A percentile compares a stretch with the other conserved stretches of the same genome.
Evolutionary conservation across 495 filamentous ascomycete species (phyloP).

Genomic region (Ramalina intermedia): DNA sequence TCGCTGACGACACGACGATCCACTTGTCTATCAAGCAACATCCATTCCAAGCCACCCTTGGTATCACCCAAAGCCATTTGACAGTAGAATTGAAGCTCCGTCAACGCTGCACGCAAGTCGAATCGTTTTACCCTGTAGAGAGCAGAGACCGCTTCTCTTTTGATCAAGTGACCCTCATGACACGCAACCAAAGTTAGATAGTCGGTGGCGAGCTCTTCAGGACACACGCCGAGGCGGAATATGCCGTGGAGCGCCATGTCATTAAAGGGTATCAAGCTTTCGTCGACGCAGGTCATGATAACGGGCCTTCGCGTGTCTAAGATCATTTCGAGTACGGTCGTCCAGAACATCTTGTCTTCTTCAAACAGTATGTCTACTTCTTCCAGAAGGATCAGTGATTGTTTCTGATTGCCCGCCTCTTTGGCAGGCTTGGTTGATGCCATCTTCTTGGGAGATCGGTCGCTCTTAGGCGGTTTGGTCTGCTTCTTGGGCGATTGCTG

Average conservation of each 20-base stretch:
- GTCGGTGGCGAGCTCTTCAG: conserved; percentile 56
- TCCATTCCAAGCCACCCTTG: conserved; percentile 82
- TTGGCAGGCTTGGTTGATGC: conserved; percentile 8
- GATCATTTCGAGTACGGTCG: conserved; percentile 61
- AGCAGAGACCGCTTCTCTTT: conserved; percentile 45
- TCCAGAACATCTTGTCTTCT: conserved; percentile 92
- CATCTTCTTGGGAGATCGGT: background rate
- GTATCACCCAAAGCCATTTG: conserved; percentile 88
- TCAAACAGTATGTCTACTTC: conserved; percentile 90
- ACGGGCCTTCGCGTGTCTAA: conserved; percentile 78
- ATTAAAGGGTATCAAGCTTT: conserved; percentile 55
- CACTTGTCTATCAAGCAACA: conserved; percentile 50
- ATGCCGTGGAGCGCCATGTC: conserved; percentile 68
- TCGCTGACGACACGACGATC: conserved; percentile 69
- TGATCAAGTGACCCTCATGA: conserved; percentile 76
- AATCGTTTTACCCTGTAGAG: conserved; percentile 52
- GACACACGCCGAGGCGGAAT: conserved; percentile 60
- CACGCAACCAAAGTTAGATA: conserved; percentile 73
- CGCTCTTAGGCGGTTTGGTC: conserved; percentile 20
- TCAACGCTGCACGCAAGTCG: conserved; percentile 72
- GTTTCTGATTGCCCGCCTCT: conserved; percentile 52
- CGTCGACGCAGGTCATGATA: conserved; percentile 89
- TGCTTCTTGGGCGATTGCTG: conserved; percentile 18
- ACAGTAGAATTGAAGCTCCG: conserved; percentile 89
- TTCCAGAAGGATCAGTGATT: conserved; percentile 88